Evolutionary conservation across 108 stramenopile genomes (phyloP).

Genomic region (Asterionellopsis glacialis): DNA sequence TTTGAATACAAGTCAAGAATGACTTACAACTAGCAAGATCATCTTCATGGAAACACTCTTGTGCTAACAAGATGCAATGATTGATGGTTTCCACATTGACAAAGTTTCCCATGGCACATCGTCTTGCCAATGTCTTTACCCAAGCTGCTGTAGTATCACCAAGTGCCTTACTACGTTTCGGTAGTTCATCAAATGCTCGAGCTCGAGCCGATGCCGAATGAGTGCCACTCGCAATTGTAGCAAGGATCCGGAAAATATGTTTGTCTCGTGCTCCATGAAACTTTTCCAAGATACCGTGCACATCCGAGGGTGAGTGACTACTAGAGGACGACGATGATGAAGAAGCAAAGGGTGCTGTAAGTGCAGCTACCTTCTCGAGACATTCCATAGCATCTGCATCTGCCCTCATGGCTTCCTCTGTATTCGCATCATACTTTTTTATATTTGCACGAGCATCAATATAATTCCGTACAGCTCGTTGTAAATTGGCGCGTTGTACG

Average conservation of each 20-base stretch:
- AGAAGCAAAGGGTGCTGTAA: conserved; percentile 19
- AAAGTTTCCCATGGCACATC: conserved; percentile 74
- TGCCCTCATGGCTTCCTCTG: conserved; percentile 60
- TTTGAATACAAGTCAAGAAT: conserved; percentile 52
- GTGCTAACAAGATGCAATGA: conserved; percentile 67
- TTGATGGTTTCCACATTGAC: conserved; percentile 59
- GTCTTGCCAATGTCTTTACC: conserved; percentile 54
- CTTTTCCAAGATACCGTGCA: conserved; percentile 48
- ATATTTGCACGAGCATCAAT: conserved; percentile 53
- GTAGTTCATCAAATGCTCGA: conserved; percentile 75
- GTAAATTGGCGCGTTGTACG: conserved; percentile 43
- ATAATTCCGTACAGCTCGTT: conserved; percentile 47
- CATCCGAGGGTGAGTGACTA: conserved; percentile 9
- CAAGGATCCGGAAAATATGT: conserved; percentile 75
- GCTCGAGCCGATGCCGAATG: conserved; percentile 60
- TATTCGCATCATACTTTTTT: conserved; percentile 33
- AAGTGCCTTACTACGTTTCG: conserved; percentile 66
- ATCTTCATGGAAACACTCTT: conserved; percentile 59
- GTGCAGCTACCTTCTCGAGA: conserved; percentile 45
- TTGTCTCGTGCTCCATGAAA: conserved; percentile 75
- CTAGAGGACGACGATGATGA: conserved; percentile 1
- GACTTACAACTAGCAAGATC: conserved; percentile 44
- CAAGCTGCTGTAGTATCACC: conserved; percentile 46
- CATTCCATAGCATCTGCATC: conserved; percentile 71
- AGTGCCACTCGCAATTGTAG: conserved; percentile 53